Evolutionary conservation across 768 basidiomycete genomes (phyloP).

Genomic region (Asterophora parasitica): DNA sequence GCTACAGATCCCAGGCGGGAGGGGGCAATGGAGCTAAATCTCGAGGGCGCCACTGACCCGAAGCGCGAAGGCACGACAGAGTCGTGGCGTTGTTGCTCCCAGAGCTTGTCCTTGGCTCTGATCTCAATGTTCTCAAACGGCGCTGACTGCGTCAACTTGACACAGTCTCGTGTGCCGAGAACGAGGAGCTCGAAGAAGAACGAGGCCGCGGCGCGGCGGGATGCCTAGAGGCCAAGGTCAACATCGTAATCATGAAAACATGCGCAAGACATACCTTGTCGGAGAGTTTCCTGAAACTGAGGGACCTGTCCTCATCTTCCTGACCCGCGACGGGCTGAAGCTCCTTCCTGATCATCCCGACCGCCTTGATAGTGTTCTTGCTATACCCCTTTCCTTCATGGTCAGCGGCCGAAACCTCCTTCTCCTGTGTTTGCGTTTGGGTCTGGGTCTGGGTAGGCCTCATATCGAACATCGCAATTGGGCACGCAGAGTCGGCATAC

Average conservation of each 20-base stretch:
- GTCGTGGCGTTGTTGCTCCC: conserved; percentile 56
- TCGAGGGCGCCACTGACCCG: conserved; percentile 21
- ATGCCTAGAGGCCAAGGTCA: conserved; percentile 48
- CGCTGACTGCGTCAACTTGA: conserved; percentile 69
- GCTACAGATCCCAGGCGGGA: conserved; percentile 19
- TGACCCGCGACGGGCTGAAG: conserved; percentile 49
- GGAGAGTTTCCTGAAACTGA: conserved; percentile 78
- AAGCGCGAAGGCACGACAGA: conserved; percentile 26
- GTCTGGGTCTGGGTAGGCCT: conserved; percentile 47
- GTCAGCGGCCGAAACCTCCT: conserved; percentile 34
- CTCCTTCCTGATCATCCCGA: conserved; percentile 70
- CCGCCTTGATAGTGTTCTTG: conserved; percentile 84
- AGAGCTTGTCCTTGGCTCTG: conserved; percentile 76
- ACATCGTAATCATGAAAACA: conserved; percentile 1
- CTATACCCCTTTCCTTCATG: conserved; percentile 74
- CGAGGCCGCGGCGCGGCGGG: conserved; percentile 85
- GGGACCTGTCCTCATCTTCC: conserved; percentile 47
- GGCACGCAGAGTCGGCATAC: conserved; percentile 68
- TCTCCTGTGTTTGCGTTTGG: conserved; percentile 36
- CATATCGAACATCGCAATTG: conserved; percentile 77
- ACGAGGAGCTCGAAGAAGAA: conserved; percentile 99
- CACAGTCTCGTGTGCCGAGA: conserved; percentile 86
- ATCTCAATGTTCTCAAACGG: conserved; percentile 88
- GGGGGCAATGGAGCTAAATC: conserved; percentile 16
- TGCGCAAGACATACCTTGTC: conserved; percentile 53